phyloP scores from a whole-genome alignment of 257 asterid genomes.

The Nemophila menziesii region DNA sequence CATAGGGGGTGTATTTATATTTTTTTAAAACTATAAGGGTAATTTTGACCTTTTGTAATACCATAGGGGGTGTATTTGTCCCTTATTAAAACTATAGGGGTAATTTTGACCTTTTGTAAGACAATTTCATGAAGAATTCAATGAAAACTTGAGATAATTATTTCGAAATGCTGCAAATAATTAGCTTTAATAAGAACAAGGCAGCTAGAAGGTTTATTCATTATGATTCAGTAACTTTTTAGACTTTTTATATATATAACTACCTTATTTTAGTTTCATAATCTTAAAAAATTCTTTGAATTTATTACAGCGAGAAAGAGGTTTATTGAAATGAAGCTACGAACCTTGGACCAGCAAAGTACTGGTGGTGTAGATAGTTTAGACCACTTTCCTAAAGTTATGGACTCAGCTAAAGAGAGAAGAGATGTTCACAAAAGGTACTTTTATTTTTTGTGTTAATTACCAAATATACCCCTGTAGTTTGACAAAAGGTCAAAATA shows the following conservation, averaged over 20 bases:
- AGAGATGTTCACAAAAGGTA: constrained; percentile 65
- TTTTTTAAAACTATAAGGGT: too few species aligned
- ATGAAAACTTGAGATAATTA: neutral
- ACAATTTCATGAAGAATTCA: too few species aligned
- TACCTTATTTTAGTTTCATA: neutral
- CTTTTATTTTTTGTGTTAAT: too few species aligned
- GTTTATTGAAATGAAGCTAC: constrained; percentile 68
- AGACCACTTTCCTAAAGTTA: constrained; percentile 45
- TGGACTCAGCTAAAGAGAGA: constrained; percentile 57
- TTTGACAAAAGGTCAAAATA: too few species aligned
- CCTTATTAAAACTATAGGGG: too few species aligned
- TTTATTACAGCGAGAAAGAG: constrained; percentile 59
- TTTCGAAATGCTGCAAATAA: neutral
- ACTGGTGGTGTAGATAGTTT: too few species aligned
- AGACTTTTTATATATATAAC: neutral
- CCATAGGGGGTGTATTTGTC: too few species aligned
- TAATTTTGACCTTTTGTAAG: too few species aligned
- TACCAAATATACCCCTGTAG: too few species aligned
- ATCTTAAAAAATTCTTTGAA: neutral
- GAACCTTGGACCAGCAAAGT: constrained; percentile 53
- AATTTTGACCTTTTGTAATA: too few species aligned
- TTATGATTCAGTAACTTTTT: neutral
- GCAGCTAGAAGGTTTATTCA: neutral
- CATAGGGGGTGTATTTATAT: too few species aligned
- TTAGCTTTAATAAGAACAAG: neutral